phyloP scores from a whole-genome alignment of 208 protist genomes.

The Trypanosoma theileri region DNA sequence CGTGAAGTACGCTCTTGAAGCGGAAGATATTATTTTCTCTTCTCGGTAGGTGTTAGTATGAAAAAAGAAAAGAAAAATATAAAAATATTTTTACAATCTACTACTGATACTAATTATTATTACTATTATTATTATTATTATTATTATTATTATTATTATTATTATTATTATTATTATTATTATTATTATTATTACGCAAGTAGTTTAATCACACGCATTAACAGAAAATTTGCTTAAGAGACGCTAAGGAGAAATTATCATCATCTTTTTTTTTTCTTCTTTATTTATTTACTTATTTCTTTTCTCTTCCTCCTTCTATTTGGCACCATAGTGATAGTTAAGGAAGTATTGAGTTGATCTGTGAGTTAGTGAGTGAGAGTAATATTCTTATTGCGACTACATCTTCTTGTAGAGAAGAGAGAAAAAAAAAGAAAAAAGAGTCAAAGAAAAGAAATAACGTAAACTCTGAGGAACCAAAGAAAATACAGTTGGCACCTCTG shows the following conservation, averaged over 20 bases:
- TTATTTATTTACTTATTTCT: background rate
- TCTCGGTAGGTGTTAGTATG: background rate
- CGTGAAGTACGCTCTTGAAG: background rate
- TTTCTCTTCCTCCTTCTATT: conserved; percentile 3
- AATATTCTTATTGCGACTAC: too few species aligned
- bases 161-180: conserved; percentile 1
- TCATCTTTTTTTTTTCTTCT: conserved; percentile 19
- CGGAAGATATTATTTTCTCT: background rate
- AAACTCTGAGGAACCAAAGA: too few species aligned
- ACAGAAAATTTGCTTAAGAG: too few species aligned
- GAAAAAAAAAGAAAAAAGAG: too few species aligned
- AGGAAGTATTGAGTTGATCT: too few species aligned
- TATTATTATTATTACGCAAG: background rate
- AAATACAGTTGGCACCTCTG: background rate
- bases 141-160: background rate
- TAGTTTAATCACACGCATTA: too few species aligned
- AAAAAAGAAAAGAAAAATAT: background rate
- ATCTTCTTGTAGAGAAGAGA: too few species aligned
- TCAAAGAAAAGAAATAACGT: too few species aligned
- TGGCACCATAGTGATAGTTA: background rate
- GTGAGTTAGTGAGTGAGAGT: too few species aligned
- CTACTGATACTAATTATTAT: conserved; percentile 15
- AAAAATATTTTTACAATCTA: conserved; percentile 3
- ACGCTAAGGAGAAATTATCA: background rate
- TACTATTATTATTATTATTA: conserved; percentile 6